Percentiles rank a stretch among this genome's conserved stretches.
Conservation (phyloP, 2,329 filamentous ascomycete species). For the Aureobasidium melanogenum region DNA sequence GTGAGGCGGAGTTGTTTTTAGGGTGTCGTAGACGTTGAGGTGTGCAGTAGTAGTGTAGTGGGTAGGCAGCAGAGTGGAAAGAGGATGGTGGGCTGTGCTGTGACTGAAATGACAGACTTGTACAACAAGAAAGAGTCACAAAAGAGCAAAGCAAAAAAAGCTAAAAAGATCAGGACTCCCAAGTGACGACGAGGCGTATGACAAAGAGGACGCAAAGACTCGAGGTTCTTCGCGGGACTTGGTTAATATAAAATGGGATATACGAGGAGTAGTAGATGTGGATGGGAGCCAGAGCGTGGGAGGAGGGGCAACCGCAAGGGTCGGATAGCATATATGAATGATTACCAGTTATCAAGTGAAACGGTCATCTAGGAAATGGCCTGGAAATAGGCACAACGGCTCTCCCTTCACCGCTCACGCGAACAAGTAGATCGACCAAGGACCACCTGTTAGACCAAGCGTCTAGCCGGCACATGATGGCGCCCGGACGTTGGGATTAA, state of each 20-base stretch:
- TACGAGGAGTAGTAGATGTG: neutral
- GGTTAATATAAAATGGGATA: slow-evolving; percentile 7
- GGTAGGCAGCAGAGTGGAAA: neutral
- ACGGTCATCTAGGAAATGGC: slow-evolving; percentile 10
- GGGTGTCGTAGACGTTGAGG: slow-evolving; percentile 1
- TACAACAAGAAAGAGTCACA: neutral
- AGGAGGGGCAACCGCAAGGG: slow-evolving; percentile 9
- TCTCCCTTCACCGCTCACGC: slow-evolving; percentile 9
- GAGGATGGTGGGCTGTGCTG: slow-evolving; percentile 5
- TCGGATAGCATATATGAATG: slow-evolving; percentile 3
- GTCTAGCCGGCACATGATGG: slow-evolving; percentile 12
- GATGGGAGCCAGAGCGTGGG: slow-evolving; percentile 5
- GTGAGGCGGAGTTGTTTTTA: neutral
- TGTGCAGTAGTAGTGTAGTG: neutral
- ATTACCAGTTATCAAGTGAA: slow-evolving; percentile 6
- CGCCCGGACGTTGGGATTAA: slow-evolving; percentile 11
- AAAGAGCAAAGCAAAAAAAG: neutral
- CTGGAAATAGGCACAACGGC: slow-evolving; percentile 11
- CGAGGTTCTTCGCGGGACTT: neutral
- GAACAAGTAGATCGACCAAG: slow-evolving; percentile 1
- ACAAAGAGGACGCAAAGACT: neutral
- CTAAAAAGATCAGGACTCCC: slow-evolving; percentile 6
- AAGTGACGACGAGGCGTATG: neutral
- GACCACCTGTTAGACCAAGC: slow-evolving; percentile 9
- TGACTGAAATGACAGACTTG: slow-evolving; percentile 11